Evolutionary conservation across 2,329 filamentous ascomycete genomes (phyloP).

Genomic region (Diplodia scrobiculata): DNA sequence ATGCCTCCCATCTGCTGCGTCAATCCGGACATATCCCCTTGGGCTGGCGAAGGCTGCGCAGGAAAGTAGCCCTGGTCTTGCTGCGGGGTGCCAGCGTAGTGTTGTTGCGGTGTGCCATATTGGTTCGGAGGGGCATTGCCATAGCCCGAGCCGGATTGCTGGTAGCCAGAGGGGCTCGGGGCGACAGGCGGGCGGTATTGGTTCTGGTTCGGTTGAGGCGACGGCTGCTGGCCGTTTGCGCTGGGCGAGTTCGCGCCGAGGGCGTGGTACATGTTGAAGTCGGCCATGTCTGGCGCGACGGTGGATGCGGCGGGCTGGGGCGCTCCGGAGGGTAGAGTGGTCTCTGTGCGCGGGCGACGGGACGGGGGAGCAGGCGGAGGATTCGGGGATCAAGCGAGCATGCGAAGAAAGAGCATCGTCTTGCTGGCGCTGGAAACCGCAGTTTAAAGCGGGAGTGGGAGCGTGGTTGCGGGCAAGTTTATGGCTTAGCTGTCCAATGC

Average conservation of each 20-base stretch:
- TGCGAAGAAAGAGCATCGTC: slow-evolving; percentile 13
- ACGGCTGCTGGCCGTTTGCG: slow-evolving; percentile 34
- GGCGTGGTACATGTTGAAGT: slow-evolving; percentile 45
- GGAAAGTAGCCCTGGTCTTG: slow-evolving; percentile 50
- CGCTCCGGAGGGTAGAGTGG: slow-evolving; percentile 1
- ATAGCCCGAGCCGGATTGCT: slow-evolving; percentile 45
- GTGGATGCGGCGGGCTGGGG: slow-evolving; percentile 1
- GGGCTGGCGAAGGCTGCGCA: slow-evolving; percentile 38
- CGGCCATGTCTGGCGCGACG: slow-evolving; percentile 30
- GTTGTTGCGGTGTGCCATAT: slow-evolving; percentile 39
- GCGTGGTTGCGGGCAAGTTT: slow-evolving; percentile 22
- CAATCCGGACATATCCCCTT: slow-evolving; percentile 51
- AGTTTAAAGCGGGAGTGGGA: background rate
- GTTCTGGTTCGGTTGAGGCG: slow-evolving; percentile 36
- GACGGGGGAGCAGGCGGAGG: background rate
- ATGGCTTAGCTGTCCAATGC: slow-evolving; percentile 28
- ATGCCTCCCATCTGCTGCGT: slow-evolving; percentile 77
- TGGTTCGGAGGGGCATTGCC: slow-evolving; percentile 39
- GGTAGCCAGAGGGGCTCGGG: slow-evolving; percentile 49
- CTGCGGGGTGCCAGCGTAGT: slow-evolving; percentile 33
- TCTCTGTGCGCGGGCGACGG: slow-evolving; percentile 2
- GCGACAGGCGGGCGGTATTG: slow-evolving; percentile 49
- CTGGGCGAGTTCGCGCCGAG: slow-evolving; percentile 36
- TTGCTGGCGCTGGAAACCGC: background rate
- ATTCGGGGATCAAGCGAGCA: slow-evolving; percentile 19